Evolutionary conservation across 345 rosid genomes (phyloP), one percentile per base, ranked within the genome.

Genomic region (Brassica carinata): DNA sequence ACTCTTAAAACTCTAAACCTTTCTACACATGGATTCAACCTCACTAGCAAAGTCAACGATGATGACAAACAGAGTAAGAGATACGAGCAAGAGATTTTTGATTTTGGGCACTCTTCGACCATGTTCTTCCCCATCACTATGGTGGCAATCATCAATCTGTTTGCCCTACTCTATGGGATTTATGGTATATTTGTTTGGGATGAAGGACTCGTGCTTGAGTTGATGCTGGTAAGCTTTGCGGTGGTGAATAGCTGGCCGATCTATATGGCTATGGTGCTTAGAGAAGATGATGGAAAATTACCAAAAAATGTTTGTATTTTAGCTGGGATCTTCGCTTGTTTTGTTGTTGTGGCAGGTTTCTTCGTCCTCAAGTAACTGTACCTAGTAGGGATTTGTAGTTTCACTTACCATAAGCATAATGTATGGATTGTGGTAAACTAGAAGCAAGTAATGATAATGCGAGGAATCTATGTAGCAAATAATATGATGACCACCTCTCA

Each of bases 31-130:
- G 91, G 89, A 2, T 94, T 92, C 80, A 85, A 72, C 59, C 48
- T 92, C 67, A 91, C 95, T 1, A 88, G 84, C 87, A 90, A 92
- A 84, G 86, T 82, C 2, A 71, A 68, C 1, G 88, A 87, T 5
- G 87, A 87, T n/a, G 84, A 78, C 4, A 91, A 89, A 58, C 94
- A 87, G 31, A 86, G 85, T 7, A 87, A 86, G 70, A 86, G 85
- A 79, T 90, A 90, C 10, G 86, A 84, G 27, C 80, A 86, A 76
- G 94, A 88, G 17, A 64, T 83, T 0, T 92, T 91, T 5, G 91
- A 91, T 57, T 91, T 94, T 8, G 92, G 98, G 13, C 80, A 65
- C 0, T 8, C 84, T 40, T 92, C 93, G 0, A 81, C 92, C 0
- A 79, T 94, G 88, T 88, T 90, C 67, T 81, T 88, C 57, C 75